A percentile compares a stretch with the other conserved stretches of the same genome.
phyloP scores from a whole-genome alignment of 306 rosid genomes.

The Castanea crenata region DNA sequence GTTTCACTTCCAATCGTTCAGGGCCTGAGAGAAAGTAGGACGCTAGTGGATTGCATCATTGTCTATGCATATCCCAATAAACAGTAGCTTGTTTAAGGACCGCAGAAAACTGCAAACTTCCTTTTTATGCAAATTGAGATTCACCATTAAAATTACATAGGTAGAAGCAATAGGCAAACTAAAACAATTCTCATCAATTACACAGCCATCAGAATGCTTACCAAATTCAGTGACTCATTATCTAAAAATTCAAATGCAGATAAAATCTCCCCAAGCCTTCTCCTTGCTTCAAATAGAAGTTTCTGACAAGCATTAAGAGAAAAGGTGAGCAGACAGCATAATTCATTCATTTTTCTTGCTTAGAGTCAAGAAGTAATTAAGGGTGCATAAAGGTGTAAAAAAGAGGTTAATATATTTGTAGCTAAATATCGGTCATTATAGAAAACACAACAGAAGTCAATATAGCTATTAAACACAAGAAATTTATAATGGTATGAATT shows the following conservation, averaged over 20 bases:
- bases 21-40: no score
- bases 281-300: constrained; percentile 83
- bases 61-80: no score
- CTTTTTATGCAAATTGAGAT: background rate
- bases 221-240: constrained; percentile 70
- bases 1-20: no score
- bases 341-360: background rate
- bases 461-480: constrained; percentile 10
- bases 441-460: background rate
- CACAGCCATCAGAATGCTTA: constrained; percentile 26
- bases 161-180: background rate
- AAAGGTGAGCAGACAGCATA: constrained; percentile 28
- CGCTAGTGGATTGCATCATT: no score
- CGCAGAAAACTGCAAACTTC: no score
- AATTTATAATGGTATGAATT: constrained; percentile 6
- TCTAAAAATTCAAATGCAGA: constrained; percentile 98
- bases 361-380: constrained; percentile 8
- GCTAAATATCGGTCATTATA: background rate
- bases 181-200: background rate
- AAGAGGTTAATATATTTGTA: constrained; percentile 5
- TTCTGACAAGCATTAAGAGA: constrained; percentile 50
- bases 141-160: background rate
- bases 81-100: no score
- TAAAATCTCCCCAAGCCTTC: constrained; percentile 88
- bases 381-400: constrained; percentile 15